phyloP scores from a whole-genome alignment of 805 yeast genomes.

The Cyberlindnera galapagoensis region DNA sequence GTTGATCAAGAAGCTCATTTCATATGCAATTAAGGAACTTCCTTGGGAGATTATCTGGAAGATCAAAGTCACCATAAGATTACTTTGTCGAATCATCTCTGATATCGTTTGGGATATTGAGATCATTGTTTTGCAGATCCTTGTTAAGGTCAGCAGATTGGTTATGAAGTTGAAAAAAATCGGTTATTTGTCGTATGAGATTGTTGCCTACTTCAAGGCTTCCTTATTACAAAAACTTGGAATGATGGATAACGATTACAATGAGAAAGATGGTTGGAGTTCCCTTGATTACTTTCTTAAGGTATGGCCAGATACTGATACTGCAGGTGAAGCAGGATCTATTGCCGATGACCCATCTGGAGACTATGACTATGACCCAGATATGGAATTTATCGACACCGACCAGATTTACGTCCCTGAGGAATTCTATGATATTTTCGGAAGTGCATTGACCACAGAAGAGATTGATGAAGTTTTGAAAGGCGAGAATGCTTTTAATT shows the following conservation, averaged over 20 bases:
- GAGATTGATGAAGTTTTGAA: conserved; percentile 10
- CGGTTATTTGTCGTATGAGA: conserved; percentile 14
- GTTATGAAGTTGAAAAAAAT: conserved; percentile 10
- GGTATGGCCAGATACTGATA: conserved; percentile 6
- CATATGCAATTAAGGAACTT: conserved; percentile 10
- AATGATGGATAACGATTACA: background rate
- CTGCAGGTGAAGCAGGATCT: background rate
- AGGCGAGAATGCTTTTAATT: conserved; percentile 12
- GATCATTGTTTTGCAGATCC: conserved; percentile 11
- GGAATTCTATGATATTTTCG: conserved; percentile 10
- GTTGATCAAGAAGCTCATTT: conserved; percentile 13
- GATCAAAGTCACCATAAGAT: conserved; percentile 12
- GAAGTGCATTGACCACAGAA: conserved; percentile 4
- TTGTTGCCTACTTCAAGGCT: conserved; percentile 14
- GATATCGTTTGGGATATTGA: conserved; percentile 19
- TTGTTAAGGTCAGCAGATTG: conserved; percentile 10
- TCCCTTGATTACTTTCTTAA: conserved; percentile 4
- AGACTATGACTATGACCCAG: conserved; percentile 10
- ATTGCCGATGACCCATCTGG: conserved; percentile 2
- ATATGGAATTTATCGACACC: conserved; percentile 7
- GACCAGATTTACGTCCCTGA: conserved; percentile 5
- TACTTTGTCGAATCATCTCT: conserved; percentile 13
- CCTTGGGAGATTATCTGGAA: conserved; percentile 18
- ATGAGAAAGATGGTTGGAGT: conserved; percentile 1
- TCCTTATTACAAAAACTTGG: conserved; percentile 9